phyloP scores from a whole-genome alignment of 495 filamentous ascomycete species.

The Cetradonia linearis region DNA sequence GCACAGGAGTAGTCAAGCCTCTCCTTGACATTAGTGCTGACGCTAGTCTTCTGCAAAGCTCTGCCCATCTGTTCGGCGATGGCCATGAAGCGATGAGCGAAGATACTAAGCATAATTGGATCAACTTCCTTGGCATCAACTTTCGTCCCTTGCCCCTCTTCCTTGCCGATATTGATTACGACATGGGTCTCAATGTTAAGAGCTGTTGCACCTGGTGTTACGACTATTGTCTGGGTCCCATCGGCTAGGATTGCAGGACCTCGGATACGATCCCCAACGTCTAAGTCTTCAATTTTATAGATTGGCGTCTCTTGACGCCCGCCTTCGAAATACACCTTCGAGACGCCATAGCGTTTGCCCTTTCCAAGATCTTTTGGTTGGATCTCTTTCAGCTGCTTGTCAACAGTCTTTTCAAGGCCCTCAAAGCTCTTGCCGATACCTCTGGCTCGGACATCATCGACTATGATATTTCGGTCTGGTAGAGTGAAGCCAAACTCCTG shows the following conservation, averaged over 20 bases:
- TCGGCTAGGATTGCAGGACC: constrained; percentile 92
- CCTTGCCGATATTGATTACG: constrained; percentile 46
- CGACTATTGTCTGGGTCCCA: constrained; percentile 89
- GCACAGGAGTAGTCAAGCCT: constrained; percentile 94
- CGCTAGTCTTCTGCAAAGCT: constrained; percentile 91
- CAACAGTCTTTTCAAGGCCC: constrained; percentile 66
- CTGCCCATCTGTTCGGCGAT: constrained; percentile 98
- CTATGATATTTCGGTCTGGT: constrained; percentile 78
- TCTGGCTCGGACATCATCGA: constrained; percentile 83
- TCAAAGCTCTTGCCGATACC: constrained; percentile 83
- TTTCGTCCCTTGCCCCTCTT: constrained; percentile 41
- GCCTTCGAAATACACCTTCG: constrained; percentile 48
- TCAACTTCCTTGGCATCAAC: constrained; percentile 42
- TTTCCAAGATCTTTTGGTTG: constrained; percentile 29
- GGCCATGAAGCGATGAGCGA: constrained; percentile 96
- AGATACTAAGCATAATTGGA: constrained; percentile 90
- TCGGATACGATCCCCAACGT: constrained; percentile 62
- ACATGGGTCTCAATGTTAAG: constrained; percentile 66
- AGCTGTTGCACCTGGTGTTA: constrained; percentile 68
- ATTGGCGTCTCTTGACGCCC: constrained; percentile 72
- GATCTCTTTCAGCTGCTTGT: constrained; percentile 62
- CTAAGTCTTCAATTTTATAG: constrained; percentile 70
- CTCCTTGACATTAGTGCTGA: constrained; percentile 97
- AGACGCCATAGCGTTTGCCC: constrained; percentile 28
- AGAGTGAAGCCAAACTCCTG: constrained; percentile 94